Evolutionary conservation across 1,284 basidiomycete genomes (phyloP).

Genomic region (Puccinia coronata): DNA sequence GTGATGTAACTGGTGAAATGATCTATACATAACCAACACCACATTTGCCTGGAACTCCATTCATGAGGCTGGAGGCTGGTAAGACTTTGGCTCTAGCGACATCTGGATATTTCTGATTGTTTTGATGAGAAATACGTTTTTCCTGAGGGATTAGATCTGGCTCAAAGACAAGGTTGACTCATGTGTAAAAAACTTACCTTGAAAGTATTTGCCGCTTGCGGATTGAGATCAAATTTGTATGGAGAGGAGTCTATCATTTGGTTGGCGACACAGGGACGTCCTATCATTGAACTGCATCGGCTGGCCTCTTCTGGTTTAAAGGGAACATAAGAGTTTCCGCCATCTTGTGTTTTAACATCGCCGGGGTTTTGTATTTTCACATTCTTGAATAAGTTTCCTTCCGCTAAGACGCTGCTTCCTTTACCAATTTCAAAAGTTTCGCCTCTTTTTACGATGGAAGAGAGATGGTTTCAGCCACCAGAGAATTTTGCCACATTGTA

Average conservation of each 20-base stretch:
- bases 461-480: not conserved
- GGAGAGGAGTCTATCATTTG: not conserved
- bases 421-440: not conserved
- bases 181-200: not conserved
- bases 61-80: not conserved
- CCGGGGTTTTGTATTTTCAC: not conserved
- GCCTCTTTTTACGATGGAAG: not conserved
- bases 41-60: not conserved
- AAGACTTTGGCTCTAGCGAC: not conserved
- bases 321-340: conserved; percentile 21
- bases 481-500: too few species aligned
- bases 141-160: not conserved
- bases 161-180: not conserved
- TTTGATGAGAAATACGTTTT: not conserved
- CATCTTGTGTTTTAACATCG: not conserved
- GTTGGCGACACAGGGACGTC: conserved; percentile 33
- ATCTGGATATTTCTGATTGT: not conserved
- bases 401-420: conserved; percentile 38
- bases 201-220: not conserved
- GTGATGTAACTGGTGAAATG: too few species aligned
- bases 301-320: not conserved
- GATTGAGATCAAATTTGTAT: conserved; percentile 7
- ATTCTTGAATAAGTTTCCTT: conserved; percentile 39
- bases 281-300: conserved; percentile 5
- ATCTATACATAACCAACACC: not conserved